Base-by-base conservation (phyloP, 2,329 filamentous ascomycete genomes). In the Penicillium crustosum region DNA sequence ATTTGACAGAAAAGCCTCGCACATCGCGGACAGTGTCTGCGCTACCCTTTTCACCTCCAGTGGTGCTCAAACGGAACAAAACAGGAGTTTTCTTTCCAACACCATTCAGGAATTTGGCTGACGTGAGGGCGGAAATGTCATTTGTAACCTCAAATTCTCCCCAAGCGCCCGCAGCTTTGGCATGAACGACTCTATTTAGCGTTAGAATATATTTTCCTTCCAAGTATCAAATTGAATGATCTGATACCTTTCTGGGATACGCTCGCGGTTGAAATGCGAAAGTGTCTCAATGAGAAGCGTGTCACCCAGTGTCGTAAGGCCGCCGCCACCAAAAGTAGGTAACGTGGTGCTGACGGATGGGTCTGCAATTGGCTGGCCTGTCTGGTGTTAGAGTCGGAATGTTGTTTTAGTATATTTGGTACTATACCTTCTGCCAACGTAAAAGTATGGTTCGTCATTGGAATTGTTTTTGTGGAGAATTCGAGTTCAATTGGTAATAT, bases 251-350 rank as follows among this genome's bases (percentile, higher is more conserved):
- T 86, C 85, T 0, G 85, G 85, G 19, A 87, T 87, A 23, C 85
- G 75, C 70, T 87, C 84, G 7, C 84, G 79, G 57, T 83, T 80
- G 65, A 87, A 87, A 66, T 87, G 84, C 2, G 85, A 80, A 0
- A 87, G 72, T 0, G 82, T 80, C 60, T 87, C 83, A 57, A 87
- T 81, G n/a, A 87, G 67, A 51, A 86, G 83, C n/a, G 83, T 85
- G 64, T 86, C 83, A 59, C 82, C 78, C 0, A 86, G 73, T 2
- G 81, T 71, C 2, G 76, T 73, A 5, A 82, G 71, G 9, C 79
- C 78, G 19, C 70, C 66, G 21, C 70, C 70, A 9, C 64, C 62
- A 13, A 61, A 54, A 43, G 63, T 66, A 19, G 69, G 68, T 17
- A 71, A 51, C 1, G 67, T 62, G 42, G 59, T 60, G 42, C 64